phyloP scores from a whole-genome alignment of 306 rosid genomes.

The Vigna nakashimae region DNA sequence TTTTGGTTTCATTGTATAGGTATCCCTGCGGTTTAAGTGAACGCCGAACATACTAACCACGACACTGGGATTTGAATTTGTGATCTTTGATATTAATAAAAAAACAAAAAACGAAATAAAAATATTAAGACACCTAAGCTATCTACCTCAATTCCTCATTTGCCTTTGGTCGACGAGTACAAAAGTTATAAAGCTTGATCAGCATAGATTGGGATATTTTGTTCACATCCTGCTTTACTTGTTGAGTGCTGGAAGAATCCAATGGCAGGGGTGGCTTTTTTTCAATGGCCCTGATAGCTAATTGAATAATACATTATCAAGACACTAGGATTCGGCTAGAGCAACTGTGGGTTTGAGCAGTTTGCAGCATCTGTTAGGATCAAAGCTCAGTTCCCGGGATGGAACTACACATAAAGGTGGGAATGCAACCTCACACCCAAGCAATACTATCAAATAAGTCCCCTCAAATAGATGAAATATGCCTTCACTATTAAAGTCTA shows the following conservation, averaged over 20 bases:
- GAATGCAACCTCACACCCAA: background rate
- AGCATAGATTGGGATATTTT: slow-evolving; percentile 1
- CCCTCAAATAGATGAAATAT: background rate
- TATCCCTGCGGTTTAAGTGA: slow-evolving; percentile 35
- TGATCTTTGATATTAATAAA: slow-evolving; percentile 5
- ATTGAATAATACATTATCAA: slow-evolving; percentile 36
- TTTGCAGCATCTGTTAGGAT: slow-evolving; percentile 7
- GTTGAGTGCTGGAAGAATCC: slow-evolving; percentile 12
- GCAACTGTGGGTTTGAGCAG: background rate
- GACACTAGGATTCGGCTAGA: slow-evolving; percentile 15
- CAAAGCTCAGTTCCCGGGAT: background rate
- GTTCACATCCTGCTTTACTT: slow-evolving; percentile 5
- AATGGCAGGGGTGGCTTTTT: background rate
- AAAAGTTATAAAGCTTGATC: slow-evolving; percentile 25
- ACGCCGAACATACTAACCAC: slow-evolving; percentile 38
- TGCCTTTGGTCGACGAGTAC: slow-evolving; percentile 34
- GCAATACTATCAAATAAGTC: background rate
- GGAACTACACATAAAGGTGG: background rate
- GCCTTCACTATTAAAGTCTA: background rate
- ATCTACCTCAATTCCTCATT: slow-evolving; percentile 27
- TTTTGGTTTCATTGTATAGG: slow-evolving; percentile 36
- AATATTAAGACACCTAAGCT: background rate
- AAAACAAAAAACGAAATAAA: background rate
- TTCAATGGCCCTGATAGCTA: slow-evolving; percentile 27
- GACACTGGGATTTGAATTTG: slow-evolving; percentile 32